Percentiles rank a stretch among this genome's conserved stretches.
Evolutionary conservation across 2,329 filamentous ascomycete genomes (phyloP).

Genomic region (Chrysoporthe austroafricana): DNA sequence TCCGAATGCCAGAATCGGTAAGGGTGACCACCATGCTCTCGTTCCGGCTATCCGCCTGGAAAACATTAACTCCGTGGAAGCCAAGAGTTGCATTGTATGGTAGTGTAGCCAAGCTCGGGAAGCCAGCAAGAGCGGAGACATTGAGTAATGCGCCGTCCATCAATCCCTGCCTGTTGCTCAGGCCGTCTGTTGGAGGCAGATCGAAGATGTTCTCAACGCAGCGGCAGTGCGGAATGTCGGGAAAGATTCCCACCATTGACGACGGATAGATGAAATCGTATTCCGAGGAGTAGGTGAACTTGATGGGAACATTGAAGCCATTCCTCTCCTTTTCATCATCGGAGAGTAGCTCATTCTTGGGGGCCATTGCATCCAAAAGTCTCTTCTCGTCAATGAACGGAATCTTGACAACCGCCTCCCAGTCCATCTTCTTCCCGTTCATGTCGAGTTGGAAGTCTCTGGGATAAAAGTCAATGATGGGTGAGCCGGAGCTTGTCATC

Average conservation of each 20-base stretch:
- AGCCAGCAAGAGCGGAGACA: slow-evolving; percentile 83
- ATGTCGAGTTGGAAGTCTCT: slow-evolving; percentile 97
- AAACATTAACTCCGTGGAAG: slow-evolving; percentile 90
- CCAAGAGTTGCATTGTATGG: slow-evolving; percentile 81
- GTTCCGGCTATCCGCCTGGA: slow-evolving; percentile 93
- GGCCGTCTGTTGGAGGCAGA: slow-evolving; percentile 85
- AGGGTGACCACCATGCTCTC: slow-evolving; percentile 95
- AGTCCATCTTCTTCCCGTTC: slow-evolving; percentile 99
- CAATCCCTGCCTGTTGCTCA: slow-evolving; percentile 83
- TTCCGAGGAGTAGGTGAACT: slow-evolving; percentile 84
- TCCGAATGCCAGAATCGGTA: slow-evolving; percentile 71
- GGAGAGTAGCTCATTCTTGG: slow-evolving; percentile 78
- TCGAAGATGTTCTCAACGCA: slow-evolving; percentile 98
- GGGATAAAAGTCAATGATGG: slow-evolving; percentile 97
- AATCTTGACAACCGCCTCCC: slow-evolving; percentile 99
- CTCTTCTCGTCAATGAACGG: slow-evolving; percentile 96
- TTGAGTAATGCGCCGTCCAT: slow-evolving; percentile 85
- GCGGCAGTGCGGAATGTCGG: slow-evolving; percentile 81
- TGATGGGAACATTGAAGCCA: slow-evolving; percentile 87
- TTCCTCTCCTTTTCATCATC: slow-evolving; percentile 82
- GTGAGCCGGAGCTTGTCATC: slow-evolving; percentile 88
- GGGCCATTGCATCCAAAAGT: slow-evolving; percentile 81
- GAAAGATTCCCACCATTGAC: slow-evolving; percentile 86
- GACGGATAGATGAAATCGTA: slow-evolving; percentile 84
- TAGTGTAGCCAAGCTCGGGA: slow-evolving; percentile 85